Evolutionary conservation across 176 grass and related monocot species (phyloP).

Genomic region (Phoenix dactylifera): DNA sequence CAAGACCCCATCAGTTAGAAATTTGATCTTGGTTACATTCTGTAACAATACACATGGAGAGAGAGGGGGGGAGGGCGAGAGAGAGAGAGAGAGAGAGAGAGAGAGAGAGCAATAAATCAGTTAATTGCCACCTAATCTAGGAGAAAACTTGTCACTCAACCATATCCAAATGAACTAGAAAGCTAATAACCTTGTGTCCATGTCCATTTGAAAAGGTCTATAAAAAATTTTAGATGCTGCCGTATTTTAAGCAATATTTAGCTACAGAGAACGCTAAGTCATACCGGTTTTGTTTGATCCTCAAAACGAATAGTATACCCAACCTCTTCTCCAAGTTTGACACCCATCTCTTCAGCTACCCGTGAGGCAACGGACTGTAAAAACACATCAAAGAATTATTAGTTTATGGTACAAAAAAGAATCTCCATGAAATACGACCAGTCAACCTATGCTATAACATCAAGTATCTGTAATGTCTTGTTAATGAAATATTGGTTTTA

Average conservation of each 20-base stretch:
- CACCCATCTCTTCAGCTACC: constrained; percentile 81
- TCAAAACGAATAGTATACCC: constrained; percentile 97
- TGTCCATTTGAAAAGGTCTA: too few relatives aligned
- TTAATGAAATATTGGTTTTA: too few relatives aligned
- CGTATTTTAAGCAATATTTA: too few relatives aligned
- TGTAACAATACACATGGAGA: constrained; percentile 27
- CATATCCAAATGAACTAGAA: neutral
- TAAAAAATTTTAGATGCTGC: too few relatives aligned
- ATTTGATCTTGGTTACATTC: constrained; percentile 80
- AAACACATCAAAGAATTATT: constrained; percentile 6
- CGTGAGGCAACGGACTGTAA: constrained; percentile 76
- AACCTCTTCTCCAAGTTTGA: constrained; percentile 95
- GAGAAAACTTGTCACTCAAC: neutral
- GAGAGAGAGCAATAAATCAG: neutral
- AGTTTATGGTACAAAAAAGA: too few relatives aligned
- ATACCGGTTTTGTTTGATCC: constrained; percentile 90
- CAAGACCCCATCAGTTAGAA: constrained; percentile 92
- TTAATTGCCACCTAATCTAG: constrained; percentile 1
- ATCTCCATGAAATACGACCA: too few relatives aligned
- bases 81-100: neutral
- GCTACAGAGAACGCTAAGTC: constrained; percentile 8
- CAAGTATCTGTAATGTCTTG: too few relatives aligned
- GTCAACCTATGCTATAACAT: too few relatives aligned
- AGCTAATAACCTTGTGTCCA: too few relatives aligned
- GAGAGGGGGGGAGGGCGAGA: neutral